Evolutionary conservation across 2,329 filamentous ascomycete genomes (phyloP).

Genomic region (Cercospora zeina): DNA sequence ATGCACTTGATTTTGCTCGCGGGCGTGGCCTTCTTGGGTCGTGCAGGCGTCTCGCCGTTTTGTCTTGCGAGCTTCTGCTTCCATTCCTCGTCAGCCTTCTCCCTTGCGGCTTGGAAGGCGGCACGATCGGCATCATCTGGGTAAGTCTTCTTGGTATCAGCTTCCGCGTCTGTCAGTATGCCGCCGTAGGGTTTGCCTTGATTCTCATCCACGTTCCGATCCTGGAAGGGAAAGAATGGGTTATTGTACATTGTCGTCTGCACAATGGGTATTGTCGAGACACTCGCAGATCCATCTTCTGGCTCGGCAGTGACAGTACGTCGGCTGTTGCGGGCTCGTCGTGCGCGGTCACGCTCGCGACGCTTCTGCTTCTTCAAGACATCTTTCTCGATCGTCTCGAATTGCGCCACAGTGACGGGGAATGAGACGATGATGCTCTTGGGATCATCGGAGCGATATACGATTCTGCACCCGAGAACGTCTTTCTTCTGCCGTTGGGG

Average conservation of each 20-base stretch:
- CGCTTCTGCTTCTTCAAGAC: constrained; percentile 57
- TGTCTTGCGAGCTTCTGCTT: constrained; percentile 67
- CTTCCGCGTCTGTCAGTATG: constrained; percentile 83
- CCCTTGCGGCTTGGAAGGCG: constrained; percentile 84
- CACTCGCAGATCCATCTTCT: constrained; percentile 42
- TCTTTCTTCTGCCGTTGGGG: constrained; percentile 58
- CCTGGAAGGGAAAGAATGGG: constrained; percentile 84
- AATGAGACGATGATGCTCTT: constrained; percentile 57
- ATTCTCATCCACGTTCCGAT: constrained; percentile 82
- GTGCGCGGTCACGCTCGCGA: constrained; percentile 48
- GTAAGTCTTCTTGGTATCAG: constrained; percentile 85
- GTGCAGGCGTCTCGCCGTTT: constrained; percentile 59
- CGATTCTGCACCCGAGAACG: constrained; percentile 38
- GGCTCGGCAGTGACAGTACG: constrained; percentile 43
- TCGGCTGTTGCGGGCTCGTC: constrained; percentile 48
- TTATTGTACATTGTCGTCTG: constrained; percentile 67
- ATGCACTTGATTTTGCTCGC: constrained; percentile 98
- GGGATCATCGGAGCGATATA: constrained; percentile 38
- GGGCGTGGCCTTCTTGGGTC: constrained; percentile 71
- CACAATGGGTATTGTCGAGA: constrained; percentile 57
- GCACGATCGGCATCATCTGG: constrained; percentile 77
- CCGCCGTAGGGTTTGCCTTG: constrained; percentile 96
- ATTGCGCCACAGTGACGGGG: constrained; percentile 39
- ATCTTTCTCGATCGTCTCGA: constrained; percentile 41
- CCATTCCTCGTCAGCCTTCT: constrained; percentile 91